phyloP scores from a whole-genome alignment of 2,329 filamentous ascomycete genomes.

The Davidsoniella neocaledoniae region DNA sequence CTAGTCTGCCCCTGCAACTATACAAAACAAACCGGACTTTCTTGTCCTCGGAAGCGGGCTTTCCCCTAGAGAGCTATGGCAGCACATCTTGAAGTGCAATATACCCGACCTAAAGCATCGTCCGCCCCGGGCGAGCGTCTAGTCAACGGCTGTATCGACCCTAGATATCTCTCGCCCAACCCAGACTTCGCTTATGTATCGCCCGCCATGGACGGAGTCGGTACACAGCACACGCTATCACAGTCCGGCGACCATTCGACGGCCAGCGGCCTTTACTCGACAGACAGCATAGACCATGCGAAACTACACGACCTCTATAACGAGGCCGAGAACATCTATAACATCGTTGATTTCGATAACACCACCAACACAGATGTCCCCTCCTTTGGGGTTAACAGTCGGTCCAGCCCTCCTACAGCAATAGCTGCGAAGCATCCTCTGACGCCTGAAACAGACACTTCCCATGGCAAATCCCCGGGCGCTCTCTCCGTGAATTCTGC shows the following conservation, averaged over 20 bases:
- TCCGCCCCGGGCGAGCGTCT: too few species aligned
- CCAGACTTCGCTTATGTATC: neutral
- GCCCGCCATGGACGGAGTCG: neutral
- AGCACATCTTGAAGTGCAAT: too few species aligned
- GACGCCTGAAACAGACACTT: slow-evolving; percentile 5
- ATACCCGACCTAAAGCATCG: too few species aligned
- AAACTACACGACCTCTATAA: neutral
- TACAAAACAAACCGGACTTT: too few species aligned
- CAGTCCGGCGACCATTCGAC: neutral
- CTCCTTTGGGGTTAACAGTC: slow-evolving; percentile 1
- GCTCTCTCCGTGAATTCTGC: neutral
- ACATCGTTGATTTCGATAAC: too few species aligned
- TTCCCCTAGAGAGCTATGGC: too few species aligned
- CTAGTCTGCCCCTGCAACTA: too few species aligned
- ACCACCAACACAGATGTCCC: neutral
- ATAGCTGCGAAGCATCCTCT: slow-evolving; percentile 2
- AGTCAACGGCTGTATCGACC: neutral
- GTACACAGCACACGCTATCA: too few species aligned
- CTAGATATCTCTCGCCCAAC: neutral
- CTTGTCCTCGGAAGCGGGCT: too few species aligned
- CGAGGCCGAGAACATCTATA: neutral
- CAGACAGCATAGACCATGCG: neutral
- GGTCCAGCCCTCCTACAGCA: neutral
- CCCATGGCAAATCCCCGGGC: neutral
- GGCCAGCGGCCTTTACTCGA: neutral